Percentiles rank a stretch among this genome's conserved stretches.
Conservation (phyloP, 2,329 filamentous ascomycete genomes). For the Graphilbum fragrans region DNA sequence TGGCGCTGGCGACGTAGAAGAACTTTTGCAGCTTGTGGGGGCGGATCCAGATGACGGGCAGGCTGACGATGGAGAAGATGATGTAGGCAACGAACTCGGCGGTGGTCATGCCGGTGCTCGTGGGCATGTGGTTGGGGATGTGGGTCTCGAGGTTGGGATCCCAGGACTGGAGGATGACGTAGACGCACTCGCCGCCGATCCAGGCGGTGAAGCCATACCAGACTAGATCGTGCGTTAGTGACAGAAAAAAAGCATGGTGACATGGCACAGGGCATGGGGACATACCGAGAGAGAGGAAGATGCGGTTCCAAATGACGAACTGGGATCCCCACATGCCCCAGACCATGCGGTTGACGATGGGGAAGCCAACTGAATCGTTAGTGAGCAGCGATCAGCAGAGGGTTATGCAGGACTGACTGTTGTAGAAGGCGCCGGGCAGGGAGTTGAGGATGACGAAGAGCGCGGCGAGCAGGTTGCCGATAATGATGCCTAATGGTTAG, state of each 20-base stretch:
- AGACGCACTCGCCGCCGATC: conserved; percentile 32
- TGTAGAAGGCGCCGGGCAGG: too few species aligned
- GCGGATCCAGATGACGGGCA: conserved; percentile 28
- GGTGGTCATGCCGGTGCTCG: conserved; percentile 9
- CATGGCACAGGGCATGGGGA: too few species aligned
- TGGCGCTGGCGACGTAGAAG: conserved; percentile 17
- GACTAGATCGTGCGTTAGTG: neutral
- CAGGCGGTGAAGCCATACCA: conserved; percentile 32
- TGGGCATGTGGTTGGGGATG: conserved; percentile 27
- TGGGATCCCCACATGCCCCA: conserved; percentile 17
- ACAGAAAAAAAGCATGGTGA: too few species aligned
- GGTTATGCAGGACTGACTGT: too few species aligned
- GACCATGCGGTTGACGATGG: conserved; percentile 19
- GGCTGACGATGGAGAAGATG: conserved; percentile 14
- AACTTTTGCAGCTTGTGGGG: conserved; percentile 25
- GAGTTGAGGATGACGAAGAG: too few species aligned
- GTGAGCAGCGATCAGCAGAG: too few species aligned
- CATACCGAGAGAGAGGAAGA: conserved; percentile 28
- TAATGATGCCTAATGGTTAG: too few species aligned
- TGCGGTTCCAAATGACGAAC: conserved; percentile 23
- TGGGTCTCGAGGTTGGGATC: conserved; percentile 28
- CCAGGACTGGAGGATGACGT: conserved; percentile 31
- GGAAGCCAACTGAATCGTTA: conserved; percentile 16
- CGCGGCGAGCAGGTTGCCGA: too few species aligned
- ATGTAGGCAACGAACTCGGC: conserved; percentile 17